Base-by-base conservation (phyloP, 345 rosid genomes). In the Euphorbia peplus region DNA sequence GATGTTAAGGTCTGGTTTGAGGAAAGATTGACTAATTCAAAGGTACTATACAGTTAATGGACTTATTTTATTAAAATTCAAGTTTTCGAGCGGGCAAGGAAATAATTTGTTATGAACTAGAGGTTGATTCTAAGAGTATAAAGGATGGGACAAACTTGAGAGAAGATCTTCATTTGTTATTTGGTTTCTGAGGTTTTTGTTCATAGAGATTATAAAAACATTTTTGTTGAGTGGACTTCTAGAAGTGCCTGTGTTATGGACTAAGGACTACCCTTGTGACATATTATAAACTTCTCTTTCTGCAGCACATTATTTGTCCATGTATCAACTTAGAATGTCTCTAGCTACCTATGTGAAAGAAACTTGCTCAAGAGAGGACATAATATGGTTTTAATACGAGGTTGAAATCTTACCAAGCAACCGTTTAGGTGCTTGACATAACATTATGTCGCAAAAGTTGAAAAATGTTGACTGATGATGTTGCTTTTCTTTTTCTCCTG, bases 1-100 rank as follows among this genome's bases (percentile, higher is more conserved):
- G 86, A 91, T 79, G 87, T 93, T 32, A 81, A 79, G 74, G 51
- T 62, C 59, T 95, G 99, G 99, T 79, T 91, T 68, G 88, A 88
- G 73, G 79, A 81, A 71, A 83, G 80, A 72, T 67, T 87, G 68
- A 77, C 63, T 69, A 39, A 61, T 76, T 64, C 79, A 4, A 82
- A 85, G 93, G 97, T 91, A 76, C 32, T 18, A 5, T 57, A 14
- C 51, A 21, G 41, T 62, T 64, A 62, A 57, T 13, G 4, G 29
- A 24, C 26, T 52, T 32, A 30, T 4, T 46, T 6, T 32, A 30
- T 22, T 53, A 24, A 22, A 2, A 25, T 14, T 63, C 35, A 24
- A 24, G 19, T 42, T 46, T 3, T 14, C 22, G 25, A 24, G 57
- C 3, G 57, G 26, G 4, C 10, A 1, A 53, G 57, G 12, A 44